These are phyloP conservation scores for Solanum dulcamara DNA, from an alignment of 257 asterid species.

Conservation along the genomic window DNA sequence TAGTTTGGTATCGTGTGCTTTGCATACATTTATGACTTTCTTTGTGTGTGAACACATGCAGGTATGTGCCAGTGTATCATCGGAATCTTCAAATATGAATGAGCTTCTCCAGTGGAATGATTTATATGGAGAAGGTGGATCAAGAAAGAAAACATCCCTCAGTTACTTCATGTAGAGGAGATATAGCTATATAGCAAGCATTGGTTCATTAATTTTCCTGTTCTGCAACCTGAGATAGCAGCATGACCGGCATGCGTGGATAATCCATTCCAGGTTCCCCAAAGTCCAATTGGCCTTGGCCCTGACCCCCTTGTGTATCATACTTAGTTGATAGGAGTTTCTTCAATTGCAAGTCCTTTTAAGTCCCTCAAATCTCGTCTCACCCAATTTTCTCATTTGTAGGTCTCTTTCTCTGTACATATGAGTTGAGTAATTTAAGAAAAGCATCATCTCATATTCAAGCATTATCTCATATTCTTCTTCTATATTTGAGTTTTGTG, in stretches of 20 bases:
- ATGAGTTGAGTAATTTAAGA: background rate
- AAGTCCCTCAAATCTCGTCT: background rate
- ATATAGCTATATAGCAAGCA: background rate
- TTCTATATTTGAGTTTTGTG: background rate
- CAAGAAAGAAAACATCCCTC: constrained; percentile 57
- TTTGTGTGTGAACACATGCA: constrained; percentile 9
- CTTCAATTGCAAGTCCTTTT: background rate
- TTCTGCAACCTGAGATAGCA: background rate
- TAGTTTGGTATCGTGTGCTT: too few relatives aligned
- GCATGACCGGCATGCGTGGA: constrained; percentile 7
- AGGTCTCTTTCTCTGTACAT: constrained; percentile 17
- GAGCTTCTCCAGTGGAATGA: constrained; percentile 75
- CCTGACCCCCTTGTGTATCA: constrained; percentile 7
- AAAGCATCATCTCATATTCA: background rate
- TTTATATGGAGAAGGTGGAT: constrained; percentile 73
- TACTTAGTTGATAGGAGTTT: constrained; percentile 9
- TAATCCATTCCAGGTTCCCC: constrained; percentile 24
- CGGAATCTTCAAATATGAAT: constrained; percentile 63
- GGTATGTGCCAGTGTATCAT: constrained; percentile 71
- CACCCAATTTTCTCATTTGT: background rate
- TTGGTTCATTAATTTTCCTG: background rate
- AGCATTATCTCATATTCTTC: background rate
- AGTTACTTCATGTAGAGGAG: constrained; percentile 56
- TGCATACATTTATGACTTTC: background rate
- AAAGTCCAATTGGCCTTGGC: constrained; percentile 5